Conservation (phyloP, 768 basidiomycete species). For the Boletus edulis region DNA sequence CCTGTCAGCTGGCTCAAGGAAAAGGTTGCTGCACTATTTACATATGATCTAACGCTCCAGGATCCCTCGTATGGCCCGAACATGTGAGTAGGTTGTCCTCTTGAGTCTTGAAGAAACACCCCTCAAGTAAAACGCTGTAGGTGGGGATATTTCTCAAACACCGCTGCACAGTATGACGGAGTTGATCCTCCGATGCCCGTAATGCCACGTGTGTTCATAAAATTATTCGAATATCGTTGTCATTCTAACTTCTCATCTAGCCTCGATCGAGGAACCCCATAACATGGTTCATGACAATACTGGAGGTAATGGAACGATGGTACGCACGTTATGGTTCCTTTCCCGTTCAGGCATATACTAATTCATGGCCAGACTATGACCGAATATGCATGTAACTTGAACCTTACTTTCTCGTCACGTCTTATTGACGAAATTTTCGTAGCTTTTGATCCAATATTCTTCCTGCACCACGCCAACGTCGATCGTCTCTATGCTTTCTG, state of each 20-base stretch:
- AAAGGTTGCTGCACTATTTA: slow-evolving; percentile 15
- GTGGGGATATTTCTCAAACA: slow-evolving; percentile 14
- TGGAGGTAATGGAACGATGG: slow-evolving; percentile 16
- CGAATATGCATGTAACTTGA: slow-evolving; percentile 18
- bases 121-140: neutral
- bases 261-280: slow-evolving; percentile 16
- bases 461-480: slow-evolving; percentile 17
- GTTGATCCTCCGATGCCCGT: neutral
- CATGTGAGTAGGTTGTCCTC: neutral
- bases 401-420: neutral
- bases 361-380: neutral
- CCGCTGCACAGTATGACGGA: neutral
- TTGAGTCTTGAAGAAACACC: neutral
- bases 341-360: neutral
- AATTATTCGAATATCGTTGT: neutral
- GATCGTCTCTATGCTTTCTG: slow-evolving; percentile 21
- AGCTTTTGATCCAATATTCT: slow-evolving; percentile 21
- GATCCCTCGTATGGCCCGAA: slow-evolving; percentile 12
- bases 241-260: slow-evolving; percentile 3
- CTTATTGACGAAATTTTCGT: neutral
- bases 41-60: slow-evolving; percentile 10
- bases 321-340: neutral
- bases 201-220: neutral
- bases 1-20: slow-evolving; percentile 15
- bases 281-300: slow-evolving; percentile 14